Evolutionary conservation across 169 alveolate genomes (phyloP).

Genomic region (Cryptosporidium ryanae): DNA sequence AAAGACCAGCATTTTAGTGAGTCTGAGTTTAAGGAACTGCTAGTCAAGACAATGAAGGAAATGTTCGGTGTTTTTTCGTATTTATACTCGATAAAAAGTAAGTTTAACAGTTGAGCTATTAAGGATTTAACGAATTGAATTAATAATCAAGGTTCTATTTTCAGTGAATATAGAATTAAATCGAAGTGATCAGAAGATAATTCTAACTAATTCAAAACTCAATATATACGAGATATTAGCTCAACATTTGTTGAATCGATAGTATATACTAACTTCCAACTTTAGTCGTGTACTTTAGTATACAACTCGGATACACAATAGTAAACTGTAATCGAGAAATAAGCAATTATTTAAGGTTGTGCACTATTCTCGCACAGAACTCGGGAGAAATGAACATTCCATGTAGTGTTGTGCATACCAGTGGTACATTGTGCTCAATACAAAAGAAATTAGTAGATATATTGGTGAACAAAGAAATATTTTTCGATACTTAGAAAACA

Average conservation of each 20-base stretch:
- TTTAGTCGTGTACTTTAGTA: slow-evolving; percentile 50
- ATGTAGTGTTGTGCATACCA: slow-evolving; percentile 50
- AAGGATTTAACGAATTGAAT: no score
- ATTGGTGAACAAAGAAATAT: slow-evolving; percentile 30
- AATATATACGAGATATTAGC: no score
- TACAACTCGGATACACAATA: slow-evolving; percentile 41
- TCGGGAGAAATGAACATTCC: slow-evolving; percentile 14
- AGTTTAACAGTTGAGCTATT: slow-evolving; percentile 8
- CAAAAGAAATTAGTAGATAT: slow-evolving; percentile 40
- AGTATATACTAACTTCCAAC: not conserved
- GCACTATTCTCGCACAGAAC: slow-evolving; percentile 26
- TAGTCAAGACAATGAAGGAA: slow-evolving; percentile 51
- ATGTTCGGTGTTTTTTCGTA: slow-evolving; percentile 52
- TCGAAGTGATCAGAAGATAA: no score
- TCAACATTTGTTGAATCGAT: no score
- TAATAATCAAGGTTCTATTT: no score
- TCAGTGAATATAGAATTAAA: no score
- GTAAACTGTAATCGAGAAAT: slow-evolving; percentile 63
- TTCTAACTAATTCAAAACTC: no score
- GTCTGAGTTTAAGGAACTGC: slow-evolving; percentile 15
- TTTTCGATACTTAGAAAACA: not conserved
- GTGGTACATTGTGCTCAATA: slow-evolving; percentile 61
- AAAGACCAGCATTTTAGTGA: slow-evolving; percentile 24
- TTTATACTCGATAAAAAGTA: slow-evolving; percentile 62
- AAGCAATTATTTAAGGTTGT: slow-evolving; percentile 20